These are phyloP conservation scores for Parasarocladium wereldwijsianum DNA, from an alignment of 2,329 filamentous ascomycete genomes.

Conservation along the genomic window DNA sequence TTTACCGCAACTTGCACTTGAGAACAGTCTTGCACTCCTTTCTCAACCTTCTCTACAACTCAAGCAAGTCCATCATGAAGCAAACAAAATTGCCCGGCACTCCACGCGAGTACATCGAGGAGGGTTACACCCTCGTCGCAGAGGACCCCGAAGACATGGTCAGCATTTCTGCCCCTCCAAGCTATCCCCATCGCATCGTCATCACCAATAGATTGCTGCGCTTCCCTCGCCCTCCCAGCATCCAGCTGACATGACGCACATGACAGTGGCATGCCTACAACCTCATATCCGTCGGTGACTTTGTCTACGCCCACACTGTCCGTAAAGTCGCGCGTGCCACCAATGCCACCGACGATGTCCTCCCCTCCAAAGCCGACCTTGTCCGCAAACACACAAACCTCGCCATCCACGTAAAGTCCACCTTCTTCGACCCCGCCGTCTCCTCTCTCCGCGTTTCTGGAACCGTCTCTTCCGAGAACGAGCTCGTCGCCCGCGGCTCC, in stretches of 20 bases:
- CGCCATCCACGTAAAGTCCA: constrained; percentile 40
- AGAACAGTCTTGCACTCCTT: too few species aligned
- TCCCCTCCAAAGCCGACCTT: constrained; percentile 29
- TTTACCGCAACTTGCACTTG: too few species aligned
- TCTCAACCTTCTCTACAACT: background rate
- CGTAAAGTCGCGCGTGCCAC: constrained; percentile 31
- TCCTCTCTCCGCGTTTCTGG: constrained; percentile 42
- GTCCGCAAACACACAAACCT: constrained; percentile 42
- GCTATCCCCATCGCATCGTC: constrained; percentile 2
- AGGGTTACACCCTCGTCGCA: constrained; percentile 2
- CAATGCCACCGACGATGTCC: constrained; percentile 26
- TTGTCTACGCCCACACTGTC: constrained; percentile 38
- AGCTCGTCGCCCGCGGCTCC: constrained; percentile 35
- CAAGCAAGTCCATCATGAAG: constrained; percentile 2
- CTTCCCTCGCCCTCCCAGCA: background rate
- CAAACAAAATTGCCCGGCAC: constrained; percentile 1
- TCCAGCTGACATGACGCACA: constrained; percentile 1
- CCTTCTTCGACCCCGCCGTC: constrained; percentile 41
- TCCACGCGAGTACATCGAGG: constrained; percentile 3
- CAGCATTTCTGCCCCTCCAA: constrained; percentile 9
- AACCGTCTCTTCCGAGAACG: constrained; percentile 36
- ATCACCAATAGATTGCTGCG: background rate
- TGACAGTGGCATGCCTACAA: constrained; percentile 45
- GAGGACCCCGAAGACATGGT: constrained; percentile 34
- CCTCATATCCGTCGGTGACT: constrained; percentile 37